A percentile compares a stretch with the other conserved stretches of the same genome.
These are phyloP conservation scores for Phyllosticta ampelicida DNA, from an alignment of 2,329 filamentous ascomycete genomes.

Conservation along the genomic window DNA sequence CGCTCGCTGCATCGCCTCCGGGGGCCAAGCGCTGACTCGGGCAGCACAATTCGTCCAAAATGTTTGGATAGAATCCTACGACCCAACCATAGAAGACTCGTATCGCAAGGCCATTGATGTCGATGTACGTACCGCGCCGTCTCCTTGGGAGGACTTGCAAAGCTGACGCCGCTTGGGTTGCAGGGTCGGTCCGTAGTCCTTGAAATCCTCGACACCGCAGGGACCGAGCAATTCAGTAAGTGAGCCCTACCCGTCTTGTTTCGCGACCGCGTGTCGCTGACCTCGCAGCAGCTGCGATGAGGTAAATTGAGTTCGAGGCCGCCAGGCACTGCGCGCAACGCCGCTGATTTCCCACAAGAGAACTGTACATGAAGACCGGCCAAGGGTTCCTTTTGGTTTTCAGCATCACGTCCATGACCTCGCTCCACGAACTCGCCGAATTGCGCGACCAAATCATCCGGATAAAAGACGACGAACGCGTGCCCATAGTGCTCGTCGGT, in stretches of 20 bases:
- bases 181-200: slow-evolving; percentile 80
- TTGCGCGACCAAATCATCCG: slow-evolving; percentile 82
- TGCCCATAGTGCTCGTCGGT: slow-evolving; percentile 81
- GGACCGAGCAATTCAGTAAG: slow-evolving; percentile 87
- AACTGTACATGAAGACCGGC: slow-evolving; percentile 87
- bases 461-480: slow-evolving; percentile 77
- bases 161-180: slow-evolving; percentile 10
- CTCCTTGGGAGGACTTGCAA: slow-evolving; percentile 1
- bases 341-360: slow-evolving; percentile 35
- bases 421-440: slow-evolving; percentile 69
- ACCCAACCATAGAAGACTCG: slow-evolving; percentile 52
- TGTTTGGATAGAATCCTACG: slow-evolving; percentile 75
- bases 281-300: slow-evolving; percentile 41
- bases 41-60: slow-evolving; percentile 82
- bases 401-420: slow-evolving; percentile 76
- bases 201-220: slow-evolving; percentile 86
- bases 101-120: slow-evolving; percentile 57
- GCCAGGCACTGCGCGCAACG: not conserved
- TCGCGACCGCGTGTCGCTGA: not conserved
- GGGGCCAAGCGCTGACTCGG: slow-evolving; percentile 3
- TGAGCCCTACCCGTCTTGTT: slow-evolving; percentile 15
- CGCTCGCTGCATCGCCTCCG: slow-evolving; percentile 18
- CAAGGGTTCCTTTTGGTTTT: slow-evolving; percentile 89
- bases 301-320: slow-evolving; percentile 28
- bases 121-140: slow-evolving; percentile 53